Conservation (phyloP, 2,329 filamentous ascomycete species). For the Fusarium proliferatum region DNA sequence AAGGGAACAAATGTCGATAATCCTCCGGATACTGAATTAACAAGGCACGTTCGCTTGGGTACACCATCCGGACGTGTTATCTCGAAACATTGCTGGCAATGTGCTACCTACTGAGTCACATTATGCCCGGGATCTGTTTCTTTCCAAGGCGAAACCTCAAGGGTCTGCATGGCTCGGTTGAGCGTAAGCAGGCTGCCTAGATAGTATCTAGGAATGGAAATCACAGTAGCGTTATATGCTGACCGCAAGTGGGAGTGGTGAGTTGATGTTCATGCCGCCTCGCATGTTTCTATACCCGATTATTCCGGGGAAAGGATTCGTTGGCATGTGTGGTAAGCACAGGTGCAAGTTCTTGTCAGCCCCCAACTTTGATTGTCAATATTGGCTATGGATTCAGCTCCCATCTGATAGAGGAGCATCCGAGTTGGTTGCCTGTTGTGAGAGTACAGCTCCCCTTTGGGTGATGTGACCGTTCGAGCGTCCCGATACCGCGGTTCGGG, state of each 20-base stretch:
- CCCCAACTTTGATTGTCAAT: not conserved
- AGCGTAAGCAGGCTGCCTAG: slow-evolving; percentile 24
- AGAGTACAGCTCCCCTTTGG: slow-evolving; percentile 12
- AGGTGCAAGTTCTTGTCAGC: slow-evolving; percentile 12
- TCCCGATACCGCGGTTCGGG: slow-evolving; percentile 35
- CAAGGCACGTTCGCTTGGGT: slow-evolving; percentile 12
- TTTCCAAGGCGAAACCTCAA: slow-evolving; percentile 1
- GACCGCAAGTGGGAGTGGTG: slow-evolving; percentile 3
- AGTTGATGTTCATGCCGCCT: not conserved
- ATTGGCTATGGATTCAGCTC: slow-evolving; percentile 7
- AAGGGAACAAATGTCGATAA: not conserved
- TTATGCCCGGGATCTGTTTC: slow-evolving; percentile 13
- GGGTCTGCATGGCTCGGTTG: not conserved
- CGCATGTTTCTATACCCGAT: slow-evolving; percentile 4
- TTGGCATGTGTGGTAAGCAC: slow-evolving; percentile 5
- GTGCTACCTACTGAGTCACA: slow-evolving; percentile 13
- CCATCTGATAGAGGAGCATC: not conserved
- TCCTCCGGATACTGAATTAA: not conserved
- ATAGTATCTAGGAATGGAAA: not conserved
- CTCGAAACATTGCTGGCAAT: not conserved
- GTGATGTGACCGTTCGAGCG: slow-evolving; percentile 18
- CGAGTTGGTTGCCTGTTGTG: slow-evolving; percentile 20
- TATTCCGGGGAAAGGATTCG: not conserved
- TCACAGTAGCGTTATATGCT: slow-evolving; percentile 12
- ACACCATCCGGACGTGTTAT: slow-evolving; percentile 24